Conservation (phyloP, 805 yeast species). For the Jamesozyma jinghongensis region DNA sequence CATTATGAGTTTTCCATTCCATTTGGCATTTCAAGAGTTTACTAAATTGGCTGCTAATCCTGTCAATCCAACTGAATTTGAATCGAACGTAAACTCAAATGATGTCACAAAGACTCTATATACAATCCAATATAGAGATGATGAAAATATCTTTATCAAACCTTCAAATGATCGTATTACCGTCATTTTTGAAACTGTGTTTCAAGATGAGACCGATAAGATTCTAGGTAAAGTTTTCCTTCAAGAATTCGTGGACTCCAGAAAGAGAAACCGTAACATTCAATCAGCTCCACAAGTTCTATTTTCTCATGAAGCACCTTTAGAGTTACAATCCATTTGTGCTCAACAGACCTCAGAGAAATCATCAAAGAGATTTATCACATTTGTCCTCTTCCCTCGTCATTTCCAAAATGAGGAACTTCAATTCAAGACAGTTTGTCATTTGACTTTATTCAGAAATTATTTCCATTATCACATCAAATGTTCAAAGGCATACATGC, state of each 20-base stretch:
- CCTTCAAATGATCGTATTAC: slow-evolving; percentile 96
- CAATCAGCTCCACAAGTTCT: slow-evolving; percentile 98
- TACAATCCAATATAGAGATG: slow-evolving; percentile 75
- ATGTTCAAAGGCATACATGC: slow-evolving; percentile 97
- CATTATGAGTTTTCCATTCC: slow-evolving; percentile 88
- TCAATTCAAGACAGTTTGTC: slow-evolving; percentile 48
- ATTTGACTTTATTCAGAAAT: slow-evolving; percentile 85
- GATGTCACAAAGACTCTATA: slow-evolving; percentile 20
- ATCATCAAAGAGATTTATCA: slow-evolving; percentile 38
- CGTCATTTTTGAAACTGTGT: slow-evolving; percentile 86
- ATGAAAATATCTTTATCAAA: slow-evolving; percentile 81
- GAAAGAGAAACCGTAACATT: slow-evolving; percentile 84
- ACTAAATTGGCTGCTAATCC: slow-evolving; percentile 45
- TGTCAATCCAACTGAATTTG: slow-evolving; percentile 22
- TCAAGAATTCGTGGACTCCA: slow-evolving; percentile 92
- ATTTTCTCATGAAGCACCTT: slow-evolving; percentile 89
- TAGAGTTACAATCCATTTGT: slow-evolving; percentile 52
- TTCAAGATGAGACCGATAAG: slow-evolving; percentile 95
- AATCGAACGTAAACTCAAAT: slow-evolving; percentile 14
- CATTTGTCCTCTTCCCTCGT: slow-evolving; percentile 75
- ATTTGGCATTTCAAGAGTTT: slow-evolving; percentile 73
- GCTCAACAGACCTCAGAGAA: slow-evolving; percentile 24
- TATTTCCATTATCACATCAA: slow-evolving; percentile 98
- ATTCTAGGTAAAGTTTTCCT: slow-evolving; percentile 80
- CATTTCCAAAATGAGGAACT: slow-evolving; percentile 61